A percentile compares a stretch with the other conserved stretches of the same genome.
phyloP scores from a whole-genome alignment of 108 stramenopile species.

The Fragilariopsis cylindrus region DNA sequence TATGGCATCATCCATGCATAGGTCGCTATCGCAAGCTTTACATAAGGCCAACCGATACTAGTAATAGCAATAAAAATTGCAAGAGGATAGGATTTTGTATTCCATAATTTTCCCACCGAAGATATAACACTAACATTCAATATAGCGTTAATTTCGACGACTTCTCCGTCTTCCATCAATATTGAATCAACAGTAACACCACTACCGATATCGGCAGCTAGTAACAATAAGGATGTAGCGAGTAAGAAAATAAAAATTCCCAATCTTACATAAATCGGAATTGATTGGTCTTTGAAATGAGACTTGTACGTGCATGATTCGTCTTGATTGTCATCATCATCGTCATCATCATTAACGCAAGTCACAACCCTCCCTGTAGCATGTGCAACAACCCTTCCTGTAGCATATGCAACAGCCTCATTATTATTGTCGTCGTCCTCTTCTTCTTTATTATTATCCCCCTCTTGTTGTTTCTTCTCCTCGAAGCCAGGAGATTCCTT shows the following conservation, averaged over 20 bases:
- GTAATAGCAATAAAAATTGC: slow-evolving; percentile 40
- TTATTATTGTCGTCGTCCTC: too few relatives aligned
- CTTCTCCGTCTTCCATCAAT: slow-evolving; percentile 21
- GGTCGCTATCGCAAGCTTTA: slow-evolving; percentile 66
- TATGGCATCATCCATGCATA: slow-evolving; percentile 62
- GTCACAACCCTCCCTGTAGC: too few relatives aligned
- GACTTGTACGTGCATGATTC: too few relatives aligned
- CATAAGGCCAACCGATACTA: slow-evolving; percentile 68
- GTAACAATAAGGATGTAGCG: slow-evolving; percentile 11
- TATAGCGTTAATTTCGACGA: slow-evolving; percentile 2
- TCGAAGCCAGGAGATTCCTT: too few relatives aligned
- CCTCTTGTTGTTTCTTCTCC: too few relatives aligned
- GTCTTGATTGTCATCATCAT: too few relatives aligned
- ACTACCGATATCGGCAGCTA: slow-evolving; percentile 36
- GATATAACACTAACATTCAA: slow-evolving; percentile 21
- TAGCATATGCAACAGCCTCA: too few relatives aligned
- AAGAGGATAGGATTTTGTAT: slow-evolving; percentile 27
- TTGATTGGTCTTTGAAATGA: too few relatives aligned
- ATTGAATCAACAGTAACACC: slow-evolving; percentile 33
- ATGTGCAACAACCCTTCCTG: too few relatives aligned
- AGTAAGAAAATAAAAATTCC: slow-evolving; percentile 28
- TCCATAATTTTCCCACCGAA: slow-evolving; percentile 38
- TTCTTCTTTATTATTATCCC: too few relatives aligned
- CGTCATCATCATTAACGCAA: too few relatives aligned
- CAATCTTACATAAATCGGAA: slow-evolving; percentile 16